Evolutionary conservation across 768 basidiomycete species (phyloP).

Genomic region (Trametes sanguinea): DNA sequence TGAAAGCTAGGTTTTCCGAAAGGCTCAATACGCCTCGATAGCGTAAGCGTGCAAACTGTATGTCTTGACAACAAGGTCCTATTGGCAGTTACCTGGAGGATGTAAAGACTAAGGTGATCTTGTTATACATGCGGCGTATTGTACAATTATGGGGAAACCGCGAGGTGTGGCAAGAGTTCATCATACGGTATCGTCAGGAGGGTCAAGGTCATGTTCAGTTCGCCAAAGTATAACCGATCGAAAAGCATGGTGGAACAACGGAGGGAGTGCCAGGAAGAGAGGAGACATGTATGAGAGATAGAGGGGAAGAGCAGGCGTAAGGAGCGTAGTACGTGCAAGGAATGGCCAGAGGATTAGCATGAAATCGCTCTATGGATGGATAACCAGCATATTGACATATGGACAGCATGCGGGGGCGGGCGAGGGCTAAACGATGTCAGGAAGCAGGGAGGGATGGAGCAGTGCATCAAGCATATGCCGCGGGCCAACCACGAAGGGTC

Average conservation of each 20-base stretch:
- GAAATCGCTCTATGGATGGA: conserved; percentile 21
- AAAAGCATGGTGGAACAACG: background rate
- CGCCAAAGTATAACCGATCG: conserved; percentile 14
- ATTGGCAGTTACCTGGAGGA: no score
- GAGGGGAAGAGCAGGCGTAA: conserved; percentile 8
- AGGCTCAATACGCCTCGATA: no score
- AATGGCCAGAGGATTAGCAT: conserved; percentile 25
- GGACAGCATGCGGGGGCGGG: conserved; percentile 1
- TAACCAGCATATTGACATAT: conserved; percentile 24
- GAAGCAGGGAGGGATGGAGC: conserved; percentile 1
- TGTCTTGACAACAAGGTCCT: no score
- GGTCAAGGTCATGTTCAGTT: conserved; percentile 2
- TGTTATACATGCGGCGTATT: no score
- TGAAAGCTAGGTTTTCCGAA: no score
- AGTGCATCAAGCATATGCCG: conserved; percentile 46
- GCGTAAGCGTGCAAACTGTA: no score
- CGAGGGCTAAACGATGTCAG: background rate
- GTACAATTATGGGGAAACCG: no score
- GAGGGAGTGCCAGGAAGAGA: background rate
- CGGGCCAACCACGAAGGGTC: conserved; percentile 78
- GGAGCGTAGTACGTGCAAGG: conserved; percentile 23
- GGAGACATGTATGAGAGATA: background rate
- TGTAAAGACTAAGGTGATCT: no score
- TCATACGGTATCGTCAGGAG: background rate
- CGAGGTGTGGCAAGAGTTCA: no score